A percentile compares a stretch with the other conserved stretches of the same genome.
phyloP scores from a whole-genome alignment of 2,329 filamentous ascomycete species.

The Pseudogymnoascus sp. region DNA sequence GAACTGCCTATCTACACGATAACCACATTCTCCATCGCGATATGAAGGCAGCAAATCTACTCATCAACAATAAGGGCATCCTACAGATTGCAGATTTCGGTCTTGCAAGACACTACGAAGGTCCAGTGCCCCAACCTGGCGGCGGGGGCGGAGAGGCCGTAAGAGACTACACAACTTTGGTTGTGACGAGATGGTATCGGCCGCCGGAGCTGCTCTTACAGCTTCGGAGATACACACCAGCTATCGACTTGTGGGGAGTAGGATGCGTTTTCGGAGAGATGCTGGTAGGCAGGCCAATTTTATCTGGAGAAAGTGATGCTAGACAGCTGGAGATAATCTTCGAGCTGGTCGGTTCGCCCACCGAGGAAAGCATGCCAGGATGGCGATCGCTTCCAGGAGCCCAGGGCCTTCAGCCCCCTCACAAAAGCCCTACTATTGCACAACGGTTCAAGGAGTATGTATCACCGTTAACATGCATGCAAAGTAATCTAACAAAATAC shows the following conservation, averaged over 20 bases:
- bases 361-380: constrained; percentile 83
- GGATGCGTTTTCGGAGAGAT: constrained; percentile 99
- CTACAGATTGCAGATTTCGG: constrained; percentile 97
- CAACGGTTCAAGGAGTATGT: constrained; percentile 52
- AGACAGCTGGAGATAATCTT: constrained; percentile 93
- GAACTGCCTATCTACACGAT: constrained; percentile 82
- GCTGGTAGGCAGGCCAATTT: constrained; percentile 86
- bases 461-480: not conserved
- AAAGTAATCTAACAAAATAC: constrained; percentile 41
- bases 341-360: constrained; percentile 82
- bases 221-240: constrained; percentile 85
- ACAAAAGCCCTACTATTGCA: constrained; percentile 55
- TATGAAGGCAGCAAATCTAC: constrained; percentile 96
- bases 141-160: constrained; percentile 74
- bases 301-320: constrained; percentile 78
- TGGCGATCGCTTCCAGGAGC: constrained; percentile 78
- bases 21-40: constrained; percentile 87
- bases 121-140: constrained; percentile 66
- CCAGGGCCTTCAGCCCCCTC: constrained; percentile 59
- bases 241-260: constrained; percentile 97
- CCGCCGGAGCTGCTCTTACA: constrained; percentile 88
- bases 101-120: constrained; percentile 86
- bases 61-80: constrained; percentile 90
- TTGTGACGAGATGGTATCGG: constrained; percentile 95
- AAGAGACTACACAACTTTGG: constrained; percentile 90